Base-by-base conservation (phyloP, 1,139 yeast genomes). In the Hansenula lynferdii region DNA sequence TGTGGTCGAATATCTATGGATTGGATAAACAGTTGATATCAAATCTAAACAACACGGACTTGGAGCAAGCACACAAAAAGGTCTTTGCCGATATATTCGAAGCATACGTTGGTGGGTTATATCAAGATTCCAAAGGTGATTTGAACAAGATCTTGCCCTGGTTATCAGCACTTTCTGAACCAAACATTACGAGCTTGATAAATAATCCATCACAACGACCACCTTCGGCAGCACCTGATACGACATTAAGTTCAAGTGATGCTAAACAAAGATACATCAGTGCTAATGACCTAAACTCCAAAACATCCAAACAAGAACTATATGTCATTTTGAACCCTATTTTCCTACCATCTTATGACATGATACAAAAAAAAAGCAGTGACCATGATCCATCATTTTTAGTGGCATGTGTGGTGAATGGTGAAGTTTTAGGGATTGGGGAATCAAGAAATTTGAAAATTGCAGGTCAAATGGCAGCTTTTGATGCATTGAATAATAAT, bases 61-160 rank as follows among this genome's bases (percentile, higher is more conserved):
- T 21, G 5, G 21, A 36, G 8, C 3, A 14, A 8, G 10, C 24
- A 2, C 15, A 10, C 14, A 72, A 66, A 45, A 85, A 84, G 54
- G 67, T 79, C 5, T 68, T 70, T 51, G 90, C 95, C 0, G 95
- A 85, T 62, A 73, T 84, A 1, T 85, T 90, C 58, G 97, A 90
- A 61, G 96, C 97, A 0, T 90, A 89, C 53, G 71, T 90, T 28
- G 97, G 96, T 6, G 97, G 94, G 0, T 61, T 90, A 30, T 76
- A 79, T 10, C 68, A 79, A 31, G 95, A 85, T 47, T 56, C 58
- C 1, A 63, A 69, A 40, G 64, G 69, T 5, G 71, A 75, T 34
- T 63, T 72, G 27, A 63, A 62, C 1, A 67, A 63, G 20, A 76
- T 85, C 6, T 67, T 72, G 42, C 57, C 64, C 8, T 89, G 96